Evolutionary conservation across 306 rosid genomes (phyloP), one percentile per base, ranked within the genome.

Genomic region (Prunus campanulata): DNA sequence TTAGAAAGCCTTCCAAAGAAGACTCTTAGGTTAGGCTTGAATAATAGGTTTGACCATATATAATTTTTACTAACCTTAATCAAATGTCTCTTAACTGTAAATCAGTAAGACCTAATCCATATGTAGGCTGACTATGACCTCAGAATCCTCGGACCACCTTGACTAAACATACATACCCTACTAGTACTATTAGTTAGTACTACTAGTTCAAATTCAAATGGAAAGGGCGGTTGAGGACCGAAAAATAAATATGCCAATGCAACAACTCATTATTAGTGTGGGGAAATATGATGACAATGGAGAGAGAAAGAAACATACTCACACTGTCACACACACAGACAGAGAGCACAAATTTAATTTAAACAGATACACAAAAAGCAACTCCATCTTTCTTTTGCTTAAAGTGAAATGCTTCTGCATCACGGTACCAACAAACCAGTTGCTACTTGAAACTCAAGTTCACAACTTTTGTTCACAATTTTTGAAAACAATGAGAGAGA

Each of bases 221-320:
- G 6, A 54, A 42, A 52, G 55, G 61, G 79, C 79, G 74, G 79
- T 60, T 24, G 46, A 49, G 44, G 44, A 39, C 9, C 44, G 1
- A 6, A 39, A 39, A 12, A 59, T n/a, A 60, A 32, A 35, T 7
- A 35, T 7, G 30, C 7, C 32, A 22, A 15, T 27, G 42, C 24
- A 13, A 29, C 59, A 50, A 30, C 29, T 39, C 75, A 61, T 10
- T 8, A 50, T 13, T 5, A 12, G 6, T 76, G 79, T 66, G 66
- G 73, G 73, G 27, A 44, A 66, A 66, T 54, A 63, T 22, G 79
- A 66, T 63, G 52, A 75, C 71, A 75, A 46, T 20, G 8, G 61
- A 61, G 60, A 46, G 54, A 72, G 30, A 29, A 14, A 25, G 39
- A 62, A 15, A 18, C 8, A 7, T 18, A 16, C 44, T 1, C 44